A percentile compares a stretch with the other conserved stretches of the same genome.
phyloP scores from a whole-genome alignment of 805 yeast genomes.

The Saccharomycopsis synnaedendra region DNA sequence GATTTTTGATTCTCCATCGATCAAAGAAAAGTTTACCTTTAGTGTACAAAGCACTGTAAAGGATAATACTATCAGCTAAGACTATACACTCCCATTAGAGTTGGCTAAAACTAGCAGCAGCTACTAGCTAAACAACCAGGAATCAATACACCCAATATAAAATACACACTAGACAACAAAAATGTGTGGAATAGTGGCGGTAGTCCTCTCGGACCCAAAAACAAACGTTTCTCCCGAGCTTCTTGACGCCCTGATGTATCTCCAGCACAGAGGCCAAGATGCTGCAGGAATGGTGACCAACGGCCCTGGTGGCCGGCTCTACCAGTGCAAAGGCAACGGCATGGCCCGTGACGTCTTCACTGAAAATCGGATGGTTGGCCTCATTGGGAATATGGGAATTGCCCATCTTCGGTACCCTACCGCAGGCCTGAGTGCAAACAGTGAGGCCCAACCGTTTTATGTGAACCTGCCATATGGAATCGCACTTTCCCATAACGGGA shows the following conservation, averaged over 20 bases:
- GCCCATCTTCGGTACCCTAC: slow-evolving; percentile 95
- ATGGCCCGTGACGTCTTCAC: slow-evolving; percentile 98
- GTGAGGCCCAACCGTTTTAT: slow-evolving; percentile 98
- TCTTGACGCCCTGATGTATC: slow-evolving; percentile 82
- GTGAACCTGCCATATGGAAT: slow-evolving; percentile 97
- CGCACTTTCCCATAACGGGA: slow-evolving; percentile 86
- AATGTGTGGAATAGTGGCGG: slow-evolving; percentile 95
- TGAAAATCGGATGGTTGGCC: slow-evolving; percentile 59
- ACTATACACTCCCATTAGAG: not conserved
- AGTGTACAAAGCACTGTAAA: no score
- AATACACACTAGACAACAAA: not conserved
- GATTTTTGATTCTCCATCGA: no score
- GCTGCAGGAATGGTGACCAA: slow-evolving; percentile 99
- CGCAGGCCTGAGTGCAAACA: slow-evolving; percentile 90
- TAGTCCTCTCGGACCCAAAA: slow-evolving; percentile 66
- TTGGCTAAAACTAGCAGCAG: not conserved
- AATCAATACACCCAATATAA: not conserved
- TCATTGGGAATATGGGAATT: slow-evolving; percentile 91
- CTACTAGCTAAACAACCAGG: not conserved
- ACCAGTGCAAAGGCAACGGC: slow-evolving; percentile 98
- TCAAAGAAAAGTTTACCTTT: no score
- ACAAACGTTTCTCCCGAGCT: slow-evolving; percentile 78
- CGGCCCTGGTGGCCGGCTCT: slow-evolving; percentile 84
- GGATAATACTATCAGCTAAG: not conserved
- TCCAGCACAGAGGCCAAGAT: slow-evolving; percentile 97